Conservation (phyloP, 306 rosid genomes). For the Ormosia semicastrata region DNA sequence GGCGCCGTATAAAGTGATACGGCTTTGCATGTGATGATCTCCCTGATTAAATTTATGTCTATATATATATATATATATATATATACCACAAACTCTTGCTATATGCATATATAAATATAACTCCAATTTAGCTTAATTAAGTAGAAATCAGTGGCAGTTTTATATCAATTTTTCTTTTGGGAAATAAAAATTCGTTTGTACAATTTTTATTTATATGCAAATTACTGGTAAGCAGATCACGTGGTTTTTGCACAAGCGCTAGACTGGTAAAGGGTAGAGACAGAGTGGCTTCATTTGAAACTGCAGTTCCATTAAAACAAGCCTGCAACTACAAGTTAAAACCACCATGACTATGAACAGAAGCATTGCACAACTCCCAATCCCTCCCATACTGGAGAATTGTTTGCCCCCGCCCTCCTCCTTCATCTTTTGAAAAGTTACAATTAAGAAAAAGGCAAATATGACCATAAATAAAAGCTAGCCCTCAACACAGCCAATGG, state of each 20-base stretch:
- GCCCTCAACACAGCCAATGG: conserved; percentile 24
- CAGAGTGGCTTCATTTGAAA: not conserved
- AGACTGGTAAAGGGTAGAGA: not conserved
- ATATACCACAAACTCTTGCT: not conserved
- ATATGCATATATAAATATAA: not conserved
- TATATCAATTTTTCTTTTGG: not conserved
- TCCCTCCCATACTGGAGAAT: conserved; percentile 29
- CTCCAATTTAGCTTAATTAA: not conserved
- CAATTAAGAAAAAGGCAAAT: not conserved
- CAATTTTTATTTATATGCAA: not conserved
- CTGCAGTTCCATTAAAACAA: not conserved
- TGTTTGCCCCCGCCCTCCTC: conserved; percentile 14
- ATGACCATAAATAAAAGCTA: not conserved
- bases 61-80: not conserved
- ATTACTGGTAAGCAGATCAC: conserved; percentile 22
- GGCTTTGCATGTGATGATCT: not conserved
- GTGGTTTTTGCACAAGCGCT: not conserved
- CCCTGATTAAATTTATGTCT: not conserved
- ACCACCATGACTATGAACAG: conserved; percentile 20
- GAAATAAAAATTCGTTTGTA: not conserved
- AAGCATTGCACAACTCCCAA: conserved; percentile 42
- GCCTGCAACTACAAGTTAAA: not conserved
- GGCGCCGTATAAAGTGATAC: not conserved
- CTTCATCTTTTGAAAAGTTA: not conserved
- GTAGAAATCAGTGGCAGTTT: not conserved